A percentile compares a stretch with the other conserved stretches of the same genome.
Conservation (phyloP, 306 rosid species). For the Trifolium pratense region DNA sequence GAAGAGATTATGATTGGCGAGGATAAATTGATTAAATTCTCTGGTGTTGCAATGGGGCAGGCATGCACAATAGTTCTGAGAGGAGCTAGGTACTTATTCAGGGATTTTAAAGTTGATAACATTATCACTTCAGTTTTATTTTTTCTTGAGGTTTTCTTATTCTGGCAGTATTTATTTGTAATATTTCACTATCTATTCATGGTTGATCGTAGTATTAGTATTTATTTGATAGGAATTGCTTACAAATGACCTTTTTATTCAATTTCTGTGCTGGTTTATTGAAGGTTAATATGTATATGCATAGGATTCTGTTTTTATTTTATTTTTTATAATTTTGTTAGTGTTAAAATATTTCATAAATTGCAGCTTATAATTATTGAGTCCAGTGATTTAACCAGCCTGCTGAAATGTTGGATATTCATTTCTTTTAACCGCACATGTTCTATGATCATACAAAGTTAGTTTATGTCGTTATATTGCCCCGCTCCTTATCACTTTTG, state of each 20-base stretch:
- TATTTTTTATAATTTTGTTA: neutral
- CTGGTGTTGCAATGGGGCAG: slow-evolving; percentile 76
- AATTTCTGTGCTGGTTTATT: neutral
- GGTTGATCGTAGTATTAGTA: neutral
- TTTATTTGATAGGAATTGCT: slow-evolving; percentile 17
- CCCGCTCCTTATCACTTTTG: neutral
- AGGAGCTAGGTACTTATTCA: too few relatives aligned
- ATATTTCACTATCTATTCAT: neutral
- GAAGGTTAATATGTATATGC: neutral
- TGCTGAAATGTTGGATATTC: neutral
- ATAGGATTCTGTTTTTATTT: neutral
- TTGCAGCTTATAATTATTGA: neutral
- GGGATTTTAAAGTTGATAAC: too few relatives aligned
- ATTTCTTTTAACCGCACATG: slow-evolving; percentile 6
- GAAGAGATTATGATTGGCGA: slow-evolving; percentile 98
- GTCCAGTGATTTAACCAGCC: neutral
- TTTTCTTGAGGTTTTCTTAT: neutral
- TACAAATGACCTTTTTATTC: too few relatives aligned
- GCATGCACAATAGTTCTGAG: slow-evolving; percentile 37
- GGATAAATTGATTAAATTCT: slow-evolving; percentile 91
- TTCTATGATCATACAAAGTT: neutral
- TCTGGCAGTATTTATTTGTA: neutral
- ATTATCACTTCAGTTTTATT: too few relatives aligned
- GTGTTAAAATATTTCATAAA: neutral
- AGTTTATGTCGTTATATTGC: slow-evolving; percentile 25